A percentile compares a stretch with the other conserved stretches of the same genome.
phyloP scores from a whole-genome alignment of 2,329 filamentous ascomycete genomes.

The Arthroderma sp. region DNA sequence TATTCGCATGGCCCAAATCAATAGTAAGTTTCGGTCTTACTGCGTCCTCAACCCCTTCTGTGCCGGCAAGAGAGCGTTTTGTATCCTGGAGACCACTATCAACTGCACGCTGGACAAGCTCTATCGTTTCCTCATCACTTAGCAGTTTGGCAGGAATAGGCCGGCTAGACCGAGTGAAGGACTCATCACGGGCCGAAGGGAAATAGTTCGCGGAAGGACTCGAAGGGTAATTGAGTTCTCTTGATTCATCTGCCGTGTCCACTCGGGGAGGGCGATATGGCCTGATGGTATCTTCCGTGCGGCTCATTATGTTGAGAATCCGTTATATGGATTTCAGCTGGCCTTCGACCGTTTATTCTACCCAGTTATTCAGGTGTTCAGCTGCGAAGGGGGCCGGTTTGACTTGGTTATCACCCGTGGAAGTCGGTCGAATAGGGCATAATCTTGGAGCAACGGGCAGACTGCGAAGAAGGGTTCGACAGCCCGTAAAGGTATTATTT shows the following conservation, averaged over 20 bases:
- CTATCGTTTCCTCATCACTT: conserved; percentile 32
- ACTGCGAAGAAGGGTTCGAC: no score
- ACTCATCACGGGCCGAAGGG: conserved; percentile 18
- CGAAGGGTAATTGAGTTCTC: conserved; percentile 18
- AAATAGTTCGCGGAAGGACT: conserved; percentile 18
- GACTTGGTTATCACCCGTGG: no score
- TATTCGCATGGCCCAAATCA: conserved; percentile 38
- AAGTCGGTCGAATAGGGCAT: no score
- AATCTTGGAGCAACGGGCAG: no score
- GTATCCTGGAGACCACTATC: conserved; percentile 36
- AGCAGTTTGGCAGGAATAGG: conserved; percentile 19
- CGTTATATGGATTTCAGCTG: neutral
- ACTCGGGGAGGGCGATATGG: conserved; percentile 20
- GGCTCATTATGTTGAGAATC: conserved; percentile 25
- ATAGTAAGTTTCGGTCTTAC: conserved; percentile 38
- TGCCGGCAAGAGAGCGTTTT: conserved; percentile 34
- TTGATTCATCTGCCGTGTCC: conserved; percentile 19
- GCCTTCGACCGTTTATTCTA: neutral
- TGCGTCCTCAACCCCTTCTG: conserved; percentile 32
- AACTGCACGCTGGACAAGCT: conserved; percentile 32
- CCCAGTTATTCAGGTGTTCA: no score
- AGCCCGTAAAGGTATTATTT: no score
- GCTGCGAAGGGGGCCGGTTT: no score
- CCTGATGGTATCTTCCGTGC: conserved; percentile 25
- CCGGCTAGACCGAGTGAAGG: conserved; percentile 16